These are phyloP conservation scores for Penicillium roqueforti DNA, from an alignment of 495 filamentous ascomycete species.

Conservation along the genomic window DNA sequence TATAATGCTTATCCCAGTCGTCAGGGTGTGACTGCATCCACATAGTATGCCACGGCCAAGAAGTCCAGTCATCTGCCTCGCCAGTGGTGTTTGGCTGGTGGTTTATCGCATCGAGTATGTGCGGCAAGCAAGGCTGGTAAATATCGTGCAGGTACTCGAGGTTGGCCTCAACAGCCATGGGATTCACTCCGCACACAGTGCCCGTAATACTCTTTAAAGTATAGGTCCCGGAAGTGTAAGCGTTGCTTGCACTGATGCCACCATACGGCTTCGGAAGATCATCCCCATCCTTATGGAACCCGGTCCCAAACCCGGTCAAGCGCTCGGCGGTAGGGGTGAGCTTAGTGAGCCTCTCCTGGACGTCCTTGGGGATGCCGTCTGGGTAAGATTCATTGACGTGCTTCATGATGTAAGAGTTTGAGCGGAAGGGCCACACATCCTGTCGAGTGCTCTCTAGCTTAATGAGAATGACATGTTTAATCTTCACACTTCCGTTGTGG, in stretches of 20 bases:
- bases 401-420: conserved; percentile 25
- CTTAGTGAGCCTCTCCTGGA: conserved; percentile 25
- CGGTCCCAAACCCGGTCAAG: conserved; percentile 39
- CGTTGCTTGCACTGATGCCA: conserved; percentile 45
- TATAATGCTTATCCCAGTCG: conserved; percentile 31
- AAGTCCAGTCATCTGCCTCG: conserved; percentile 29
- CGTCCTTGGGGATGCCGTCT: conserved; percentile 20
- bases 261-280: conserved; percentile 32
- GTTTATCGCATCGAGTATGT: conserved; percentile 37
- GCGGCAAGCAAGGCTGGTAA: conserved; percentile 42
- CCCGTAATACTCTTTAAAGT: conserved; percentile 46
- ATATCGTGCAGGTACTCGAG: conserved; percentile 33
- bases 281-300: conserved; percentile 26
- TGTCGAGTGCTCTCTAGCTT: conserved; percentile 40
- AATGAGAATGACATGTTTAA: conserved; percentile 36
- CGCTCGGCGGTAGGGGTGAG: conserved; percentile 39
- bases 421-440: conserved; percentile 35
- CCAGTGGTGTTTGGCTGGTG: conserved; percentile 25
- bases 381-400: conserved; percentile 30
- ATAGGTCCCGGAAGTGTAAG: conserved; percentile 43
- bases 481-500: conserved; percentile 21
- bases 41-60: conserved; percentile 33
- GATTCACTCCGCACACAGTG: conserved; percentile 43
- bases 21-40: conserved; percentile 39
- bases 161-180: conserved; percentile 33